A percentile compares a stretch with the other conserved stretches of the same genome.
phyloP scores from a whole-genome alignment of 2,329 filamentous ascomycete species.

The Fusarium tupiense region DNA sequence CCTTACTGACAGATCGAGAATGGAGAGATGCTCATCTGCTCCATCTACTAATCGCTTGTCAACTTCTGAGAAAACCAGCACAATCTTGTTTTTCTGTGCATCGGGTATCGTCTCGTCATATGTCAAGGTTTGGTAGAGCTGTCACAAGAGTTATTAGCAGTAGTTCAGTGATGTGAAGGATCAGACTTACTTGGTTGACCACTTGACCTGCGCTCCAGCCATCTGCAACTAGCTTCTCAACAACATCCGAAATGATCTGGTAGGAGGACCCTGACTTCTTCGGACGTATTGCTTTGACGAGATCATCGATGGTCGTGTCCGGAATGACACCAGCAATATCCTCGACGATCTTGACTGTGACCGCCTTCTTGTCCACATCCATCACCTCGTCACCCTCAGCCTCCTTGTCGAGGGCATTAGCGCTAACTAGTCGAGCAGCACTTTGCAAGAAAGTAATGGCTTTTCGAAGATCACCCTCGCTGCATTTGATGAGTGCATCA shows the following conservation, averaged over 20 bases:
- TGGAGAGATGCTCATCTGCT: conserved; percentile 91
- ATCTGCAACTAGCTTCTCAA: conserved; percentile 92
- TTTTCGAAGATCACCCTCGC: conserved; percentile 93
- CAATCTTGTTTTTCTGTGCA: conserved; percentile 88
- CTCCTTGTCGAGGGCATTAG: conserved; percentile 61
- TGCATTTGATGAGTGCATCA: conserved; percentile 84
- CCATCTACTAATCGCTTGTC: conserved; percentile 96
- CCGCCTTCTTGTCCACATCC: conserved; percentile 66
- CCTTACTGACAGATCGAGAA: conserved; percentile 84
- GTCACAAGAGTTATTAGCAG: conserved; percentile 4
- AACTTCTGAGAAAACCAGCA: conserved; percentile 88
- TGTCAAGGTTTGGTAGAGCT: conserved; percentile 85
- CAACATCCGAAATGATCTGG: conserved; percentile 76
- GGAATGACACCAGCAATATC: conserved; percentile 98
- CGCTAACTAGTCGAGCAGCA: conserved; percentile 87
- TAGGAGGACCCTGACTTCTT: conserved; percentile 73
- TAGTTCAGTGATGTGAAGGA: neutral
- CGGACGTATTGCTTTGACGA: conserved; percentile 82
- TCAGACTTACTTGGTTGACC: conserved; percentile 73
- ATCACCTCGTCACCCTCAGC: conserved; percentile 68
- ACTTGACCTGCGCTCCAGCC: conserved; percentile 96
- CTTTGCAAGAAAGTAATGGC: conserved; percentile 97
- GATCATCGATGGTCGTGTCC: conserved; percentile 71
- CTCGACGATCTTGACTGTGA: conserved; percentile 84
- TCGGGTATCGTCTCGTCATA: conserved; percentile 87